Base-by-base conservation (phyloP, 768 basidiomycete genomes). In the Pholiota conissans region DNA sequence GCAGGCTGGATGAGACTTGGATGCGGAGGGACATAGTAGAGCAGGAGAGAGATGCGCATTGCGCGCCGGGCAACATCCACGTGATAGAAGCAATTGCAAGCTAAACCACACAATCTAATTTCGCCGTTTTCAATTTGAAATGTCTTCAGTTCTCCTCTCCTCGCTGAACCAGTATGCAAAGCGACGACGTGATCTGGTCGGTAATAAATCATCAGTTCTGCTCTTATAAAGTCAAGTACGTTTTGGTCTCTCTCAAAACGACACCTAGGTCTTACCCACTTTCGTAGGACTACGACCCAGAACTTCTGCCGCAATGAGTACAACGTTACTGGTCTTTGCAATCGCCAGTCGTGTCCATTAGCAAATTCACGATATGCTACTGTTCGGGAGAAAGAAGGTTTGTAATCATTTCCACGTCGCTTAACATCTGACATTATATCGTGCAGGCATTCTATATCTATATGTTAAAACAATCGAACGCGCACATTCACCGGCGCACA, bases 231-330 rank as follows among this genome's bases (percentile, higher is more conserved):
- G 95, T 99, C 81, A 98, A 96, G 96, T 95, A 65, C 70, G 92
- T 79, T 9, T 46, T 3, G 8, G 14, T 22, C 42, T 16, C 26
- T 13, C 51, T 32, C 56, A 46, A 29, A 40, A 28, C 24, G 14
- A 35, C 27, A 48, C 49, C 61, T 60, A 52, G 64, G 52, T 55
- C 63, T 53, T 49, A 46, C 22, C 27, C n/a, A 40, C n/a, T 22
- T 35, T 30, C 59, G 30, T 70, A 96, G 95, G 73, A 96, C 96
- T 0, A 79, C 86, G 1, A 97, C 94, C 1, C 96, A 98, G 74
- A 98, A 97, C 70, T 98, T 99, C 76, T 98, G 97, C 75, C 81
- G 95, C 53, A 99, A 99, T 73, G 94, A 97, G 76, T 98, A 97
- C 79, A 99, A 99, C 72, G 89, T 98, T 26, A 95, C 95, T 10